Evolutionary conservation across 345 rosid genomes (phyloP).

Genomic region (Bruguiera parviflora): DNA sequence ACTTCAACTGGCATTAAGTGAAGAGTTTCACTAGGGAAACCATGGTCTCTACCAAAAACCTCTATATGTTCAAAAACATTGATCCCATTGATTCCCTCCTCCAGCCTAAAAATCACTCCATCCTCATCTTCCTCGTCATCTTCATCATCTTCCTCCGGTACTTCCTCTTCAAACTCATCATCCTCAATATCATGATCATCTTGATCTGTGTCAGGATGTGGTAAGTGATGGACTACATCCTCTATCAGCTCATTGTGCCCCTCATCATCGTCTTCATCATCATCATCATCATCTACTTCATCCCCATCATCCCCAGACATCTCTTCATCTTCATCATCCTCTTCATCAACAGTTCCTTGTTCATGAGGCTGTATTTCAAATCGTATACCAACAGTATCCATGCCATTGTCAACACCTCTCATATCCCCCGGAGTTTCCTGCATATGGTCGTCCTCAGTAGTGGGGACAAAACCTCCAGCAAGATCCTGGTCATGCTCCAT

Average conservation of each 20-base stretch:
- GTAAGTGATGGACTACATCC: slow-evolving; percentile 82
- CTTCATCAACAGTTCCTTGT: slow-evolving; percentile 79
- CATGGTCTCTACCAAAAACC: slow-evolving; percentile 81
- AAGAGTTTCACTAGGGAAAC: slow-evolving; percentile 77
- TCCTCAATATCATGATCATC: slow-evolving; percentile 97
- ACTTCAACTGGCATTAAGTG: slow-evolving; percentile 97
- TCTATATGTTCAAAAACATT: slow-evolving; percentile 92
- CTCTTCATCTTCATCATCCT: slow-evolving; percentile 60
- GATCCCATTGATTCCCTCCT: slow-evolving; percentile 84
- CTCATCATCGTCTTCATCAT: slow-evolving; percentile 43
- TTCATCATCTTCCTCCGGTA: slow-evolving; percentile 83
- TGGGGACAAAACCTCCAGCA: slow-evolving; percentile 64
- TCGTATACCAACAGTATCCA: slow-evolving; percentile 62
- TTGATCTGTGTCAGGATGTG: slow-evolving; percentile 90
- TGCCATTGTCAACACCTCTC: slow-evolving; percentile 68
- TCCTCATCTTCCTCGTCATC: slow-evolving; percentile 92
- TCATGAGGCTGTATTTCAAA: slow-evolving; percentile 78
- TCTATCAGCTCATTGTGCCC: slow-evolving; percentile 70
- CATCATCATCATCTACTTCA: slow-evolving; percentile 46
- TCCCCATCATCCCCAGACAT: slow-evolving; percentile 84
- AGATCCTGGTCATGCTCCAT: slow-evolving; percentile 96
- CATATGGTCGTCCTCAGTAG: slow-evolving; percentile 80
- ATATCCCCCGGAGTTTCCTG: slow-evolving; percentile 77
- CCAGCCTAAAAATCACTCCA: slow-evolving; percentile 80
- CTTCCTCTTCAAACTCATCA: slow-evolving; percentile 90